These are phyloP conservation scores for Trichoderma orchidacearum DNA, from an alignment of 495 filamentous ascomycete species.

Conservation along the genomic window DNA sequence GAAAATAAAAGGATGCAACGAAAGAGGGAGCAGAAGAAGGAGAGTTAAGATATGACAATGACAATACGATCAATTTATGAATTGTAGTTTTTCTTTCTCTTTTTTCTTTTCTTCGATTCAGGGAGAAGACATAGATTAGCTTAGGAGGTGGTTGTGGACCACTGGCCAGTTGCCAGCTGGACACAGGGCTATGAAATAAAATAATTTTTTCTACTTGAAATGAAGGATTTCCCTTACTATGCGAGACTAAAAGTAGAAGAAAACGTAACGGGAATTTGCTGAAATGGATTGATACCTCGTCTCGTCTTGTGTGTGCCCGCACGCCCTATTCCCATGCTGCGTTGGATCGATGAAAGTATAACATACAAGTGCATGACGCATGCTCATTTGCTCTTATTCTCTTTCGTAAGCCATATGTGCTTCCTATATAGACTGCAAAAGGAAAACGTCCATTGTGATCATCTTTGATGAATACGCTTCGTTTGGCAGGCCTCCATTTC, in stretches of 20 bases:
- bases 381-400: not conserved
- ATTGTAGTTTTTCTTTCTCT: not conserved
- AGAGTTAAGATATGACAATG: not conserved
- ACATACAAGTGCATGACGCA: not conserved
- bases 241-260: too few species aligned
- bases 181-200: not conserved
- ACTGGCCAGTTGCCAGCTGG: not conserved
- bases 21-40: not conserved
- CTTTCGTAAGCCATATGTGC: not conserved
- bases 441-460: too few species aligned
- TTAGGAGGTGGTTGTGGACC: not conserved
- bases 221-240: too few species aligned
- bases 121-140: not conserved
- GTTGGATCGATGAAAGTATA: too few species aligned
- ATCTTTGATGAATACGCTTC: too few species aligned
- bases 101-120: not conserved
- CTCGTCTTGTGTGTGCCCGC: too few species aligned
- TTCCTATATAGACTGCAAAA: too few species aligned
- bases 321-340: too few species aligned
- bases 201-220: not conserved
- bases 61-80: not conserved
- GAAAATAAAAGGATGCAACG: not conserved
- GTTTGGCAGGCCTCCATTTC: too few species aligned
- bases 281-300: too few species aligned
- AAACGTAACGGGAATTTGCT: too few species aligned